Conservation (phyloP, 148 eudicot genomes). For the Polygonum maritimum region DNA sequence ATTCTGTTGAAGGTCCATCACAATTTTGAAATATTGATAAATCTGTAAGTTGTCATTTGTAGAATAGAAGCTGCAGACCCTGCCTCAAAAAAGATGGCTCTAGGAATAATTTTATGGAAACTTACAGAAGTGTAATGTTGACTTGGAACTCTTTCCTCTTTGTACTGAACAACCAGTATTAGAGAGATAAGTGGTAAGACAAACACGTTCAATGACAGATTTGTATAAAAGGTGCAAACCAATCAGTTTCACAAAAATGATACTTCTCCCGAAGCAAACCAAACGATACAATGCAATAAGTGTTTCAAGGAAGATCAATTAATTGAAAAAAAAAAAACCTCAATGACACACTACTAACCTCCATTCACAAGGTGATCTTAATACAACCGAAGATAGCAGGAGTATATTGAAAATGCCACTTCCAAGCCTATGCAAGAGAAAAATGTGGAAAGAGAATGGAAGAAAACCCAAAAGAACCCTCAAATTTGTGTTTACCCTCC, state of each 20-base stretch:
- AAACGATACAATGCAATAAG: not conserved
- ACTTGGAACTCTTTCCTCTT: too few species aligned
- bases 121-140: too few species aligned
- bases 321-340: not conserved
- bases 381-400: not conserved
- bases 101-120: too few species aligned
- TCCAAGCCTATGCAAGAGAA: not conserved
- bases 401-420: not conserved
- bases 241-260: not conserved
- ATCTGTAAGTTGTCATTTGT: too few species aligned
- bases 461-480: not conserved
- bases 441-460: conserved; percentile 1
- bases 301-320: not conserved
- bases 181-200: too few species aligned
- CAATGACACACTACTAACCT: not conserved
- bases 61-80: too few species aligned
- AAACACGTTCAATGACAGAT: not conserved
- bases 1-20: not conserved
- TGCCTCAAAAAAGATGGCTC: too few species aligned
- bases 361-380: not conserved
- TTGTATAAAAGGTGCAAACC: not conserved
- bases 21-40: too few species aligned
- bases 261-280: not conserved
- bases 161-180: too few species aligned
- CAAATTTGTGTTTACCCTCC: conserved; percentile 42